Evolutionary conservation across 2,329 filamentous ascomycete genomes (phyloP).

Genomic region (Cladorrhinum sp.): DNA sequence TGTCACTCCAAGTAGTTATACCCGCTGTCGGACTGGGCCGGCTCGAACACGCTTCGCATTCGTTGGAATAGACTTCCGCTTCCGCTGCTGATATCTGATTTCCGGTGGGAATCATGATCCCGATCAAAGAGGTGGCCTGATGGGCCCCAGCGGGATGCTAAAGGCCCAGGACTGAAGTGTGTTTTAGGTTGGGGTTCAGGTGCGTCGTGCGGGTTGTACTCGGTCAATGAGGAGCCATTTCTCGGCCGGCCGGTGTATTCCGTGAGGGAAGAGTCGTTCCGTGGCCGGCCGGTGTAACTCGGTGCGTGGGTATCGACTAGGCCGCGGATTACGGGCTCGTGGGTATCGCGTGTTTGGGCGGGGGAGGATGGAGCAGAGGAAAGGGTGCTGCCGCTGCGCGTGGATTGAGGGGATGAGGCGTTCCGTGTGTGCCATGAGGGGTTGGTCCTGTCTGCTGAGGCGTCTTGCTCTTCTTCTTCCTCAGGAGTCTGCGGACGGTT

Average conservation of each 20-base stretch:
- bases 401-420: conserved; percentile 35
- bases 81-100: conserved; percentile 7
- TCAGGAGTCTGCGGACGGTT: conserved; percentile 22
- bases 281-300: conserved; percentile 19
- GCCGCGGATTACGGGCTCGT: conserved; percentile 35
- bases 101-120: background rate
- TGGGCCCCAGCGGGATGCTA: background rate
- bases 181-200: background rate
- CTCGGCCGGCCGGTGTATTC: conserved; percentile 27
- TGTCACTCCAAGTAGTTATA: background rate
- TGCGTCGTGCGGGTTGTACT: conserved; percentile 17
- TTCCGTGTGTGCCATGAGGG: conserved; percentile 32
- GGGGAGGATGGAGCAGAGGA: conserved; percentile 36
- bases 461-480: conserved; percentile 19
- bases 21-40: background rate
- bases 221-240: conserved; percentile 15
- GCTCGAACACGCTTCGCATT: conserved; percentile 42
- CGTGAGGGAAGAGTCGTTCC: conserved; percentile 28
- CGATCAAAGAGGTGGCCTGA: background rate
- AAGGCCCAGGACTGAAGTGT: background rate
- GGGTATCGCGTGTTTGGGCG: conserved; percentile 25
- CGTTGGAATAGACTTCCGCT: conserved; percentile 36
- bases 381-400: conserved; percentile 36
- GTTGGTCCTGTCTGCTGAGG: conserved; percentile 34
- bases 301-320: conserved; percentile 27